phyloP scores from a whole-genome alignment of 208 protist genomes.

The Acanthamoeba rhysodes region DNA sequence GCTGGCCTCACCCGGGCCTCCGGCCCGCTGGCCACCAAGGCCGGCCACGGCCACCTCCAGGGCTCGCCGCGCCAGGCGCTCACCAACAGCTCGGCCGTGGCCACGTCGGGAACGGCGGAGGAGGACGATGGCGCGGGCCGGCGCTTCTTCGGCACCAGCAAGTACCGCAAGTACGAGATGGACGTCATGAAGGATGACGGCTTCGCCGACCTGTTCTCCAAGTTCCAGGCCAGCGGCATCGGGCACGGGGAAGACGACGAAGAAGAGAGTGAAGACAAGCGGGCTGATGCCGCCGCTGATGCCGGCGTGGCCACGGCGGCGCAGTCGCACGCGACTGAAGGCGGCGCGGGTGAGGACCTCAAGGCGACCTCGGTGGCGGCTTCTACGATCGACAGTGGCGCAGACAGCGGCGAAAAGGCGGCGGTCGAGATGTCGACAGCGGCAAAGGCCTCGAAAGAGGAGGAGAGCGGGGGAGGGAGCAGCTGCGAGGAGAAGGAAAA shows the following conservation, averaged over 20 bases:
- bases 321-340: too few relatives aligned
- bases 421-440: background rate
- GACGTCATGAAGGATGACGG: constrained; percentile 56
- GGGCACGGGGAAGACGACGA: background rate
- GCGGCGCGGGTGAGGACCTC: too few relatives aligned
- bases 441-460: too few relatives aligned
- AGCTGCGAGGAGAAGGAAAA: background rate
- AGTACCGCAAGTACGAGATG: constrained; percentile 60
- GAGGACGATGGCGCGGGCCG: background rate
- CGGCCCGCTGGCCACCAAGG: background rate
- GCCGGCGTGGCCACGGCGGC: too few relatives aligned
- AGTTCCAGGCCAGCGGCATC: constrained; percentile 34
- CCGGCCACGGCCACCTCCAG: background rate
- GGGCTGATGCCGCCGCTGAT: background rate
- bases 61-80: background rate
- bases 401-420: background rate
- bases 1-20: background rate
- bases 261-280: background rate
- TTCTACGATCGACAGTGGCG: too few relatives aligned
- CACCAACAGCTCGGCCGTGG: background rate
- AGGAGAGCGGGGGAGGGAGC: background rate
- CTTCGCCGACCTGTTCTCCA: constrained; percentile 34
- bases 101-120: background rate
- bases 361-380: too few relatives aligned
- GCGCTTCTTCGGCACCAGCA: constrained; percentile 10